Base-by-base conservation (phyloP, 768 basidiomycete genomes). In the Lepiota brunneoincarnata region DNA sequence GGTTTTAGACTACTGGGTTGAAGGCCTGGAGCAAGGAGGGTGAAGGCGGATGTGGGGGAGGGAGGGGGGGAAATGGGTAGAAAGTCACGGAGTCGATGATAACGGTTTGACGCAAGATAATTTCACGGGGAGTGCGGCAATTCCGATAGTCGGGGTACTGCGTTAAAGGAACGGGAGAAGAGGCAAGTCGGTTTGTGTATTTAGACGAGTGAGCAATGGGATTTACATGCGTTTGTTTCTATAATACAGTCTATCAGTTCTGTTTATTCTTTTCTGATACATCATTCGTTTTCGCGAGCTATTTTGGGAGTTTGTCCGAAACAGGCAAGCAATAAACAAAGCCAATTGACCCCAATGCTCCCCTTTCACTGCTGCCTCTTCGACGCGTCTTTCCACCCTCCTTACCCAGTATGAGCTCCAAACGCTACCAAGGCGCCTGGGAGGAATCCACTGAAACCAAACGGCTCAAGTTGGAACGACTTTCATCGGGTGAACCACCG, bases 71-170 rank as follows among this genome's bases (percentile, higher is more conserved):
- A 50, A 67, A 69, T 38, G 83, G 83, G 1, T 69, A 89, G 56
- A 81, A 86, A 53, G 83, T 82, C 15, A 70, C 80, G 57, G 72
- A 78, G 39, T 69, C 82, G 36, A 64, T 67, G 3, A 67, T 86
- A 36, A 64, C 69, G 35, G 75, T 87, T 77, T 78, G 57, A 73
- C 76, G 38, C 72, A 76, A 58, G 78, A 80, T 57, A 69, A 68
- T 3, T 69, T 80, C 45, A 76, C 73, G 47, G 84, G 83, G 12
- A 74, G 76, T 53, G 66, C 76, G 37, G 69, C 75, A 34, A 69
- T 85, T 49, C 72, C 72, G 61, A 83, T 80, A 34, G 82, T 79
- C 49, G 86, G 86, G 20, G 88, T 89, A 87, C 84, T 84, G 28
- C 70, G 83, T 36, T 24, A 34, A 67, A 79, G 54, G 72, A 79